Evolutionary conservation across 2,329 filamentous ascomycete genomes (phyloP), one percentile per base, ranked within the genome.

Genomic region (Cyanodermella asteris): DNA sequence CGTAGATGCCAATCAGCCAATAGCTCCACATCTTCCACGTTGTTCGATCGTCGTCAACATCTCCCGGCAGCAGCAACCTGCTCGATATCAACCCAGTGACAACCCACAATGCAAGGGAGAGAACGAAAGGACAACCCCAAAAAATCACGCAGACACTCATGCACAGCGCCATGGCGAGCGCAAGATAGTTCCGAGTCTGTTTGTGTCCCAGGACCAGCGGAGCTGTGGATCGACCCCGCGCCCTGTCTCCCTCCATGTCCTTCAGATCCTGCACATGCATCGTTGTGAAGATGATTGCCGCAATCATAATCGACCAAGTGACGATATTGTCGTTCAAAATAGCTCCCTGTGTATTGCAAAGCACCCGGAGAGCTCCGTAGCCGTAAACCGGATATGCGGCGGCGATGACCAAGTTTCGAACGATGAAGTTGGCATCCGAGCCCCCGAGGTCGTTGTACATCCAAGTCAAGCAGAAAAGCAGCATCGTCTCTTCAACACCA

Each of bases 371-470:
- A 13, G 30, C 20, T 12, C 30, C 30, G 6, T 14, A 10, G 11
- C 15, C 25, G 16, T 25, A 30, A 13, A 13, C n/a, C 6, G 16
- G 6, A 19, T 27, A 28, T 7, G 18, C 28, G 11, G 35, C 38
- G 13, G 38, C 39, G 16, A 41, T 43, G 7, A 45, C 31, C 3
- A 32, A 10, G 16, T 46, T 36, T 2, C 42, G 37, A 3, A 28
- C 23, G 19, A 37, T 16, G 6, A 15, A 31, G 15, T 17, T 12
- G 16, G 38, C 33, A 13, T 41, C 41, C 4, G 34, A 38, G 5
- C 42, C 42, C 6, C 5, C 13, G n/a, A n/a, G n/a, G n/a, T 56
- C 52, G 29, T 56, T 56, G 35, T 56, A 56, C 25, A 50, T 33
- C 41, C 45, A 51, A 0, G 41, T 46, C 25, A 46, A 21, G 8